Conservation (phyloP, 1,284 basidiomycete genomes). For the Cutaneotrichosporon cavernicola region DNA sequence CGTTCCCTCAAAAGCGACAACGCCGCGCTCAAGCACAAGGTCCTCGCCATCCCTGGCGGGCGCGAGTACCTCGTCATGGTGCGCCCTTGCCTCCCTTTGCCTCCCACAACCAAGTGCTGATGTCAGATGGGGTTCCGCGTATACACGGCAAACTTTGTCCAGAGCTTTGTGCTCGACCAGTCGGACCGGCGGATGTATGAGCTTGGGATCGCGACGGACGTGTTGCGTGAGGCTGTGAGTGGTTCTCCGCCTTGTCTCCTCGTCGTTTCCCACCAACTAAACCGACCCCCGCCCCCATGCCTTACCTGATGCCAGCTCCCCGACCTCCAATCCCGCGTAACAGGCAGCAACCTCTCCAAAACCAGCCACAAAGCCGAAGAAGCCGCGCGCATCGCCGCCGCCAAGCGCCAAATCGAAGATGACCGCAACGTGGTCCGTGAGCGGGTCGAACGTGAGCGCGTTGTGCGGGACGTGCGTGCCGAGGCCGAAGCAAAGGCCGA, state of each 20-base stretch:
- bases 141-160: slow-evolving; percentile 36
- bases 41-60: slow-evolving; percentile 41
- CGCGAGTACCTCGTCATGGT: slow-evolving; percentile 50
- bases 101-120: background rate
- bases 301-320: slow-evolving; percentile 27
- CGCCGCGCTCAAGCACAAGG: slow-evolving; percentile 39
- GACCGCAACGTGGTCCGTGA: slow-evolving; percentile 42
- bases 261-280: no score
- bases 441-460: slow-evolving; percentile 39
- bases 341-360: slow-evolving; percentile 15
- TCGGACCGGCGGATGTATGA: slow-evolving; percentile 39
- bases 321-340: slow-evolving; percentile 27
- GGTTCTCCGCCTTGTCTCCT: no score
- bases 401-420: slow-evolving; percentile 42
- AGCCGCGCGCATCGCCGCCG: slow-evolving; percentile 35
- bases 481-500: slow-evolving; percentile 15
- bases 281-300: background rate
- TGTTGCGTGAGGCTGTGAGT: slow-evolving; percentile 43
- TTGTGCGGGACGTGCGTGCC: slow-evolving; percentile 29
- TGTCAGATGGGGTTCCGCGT: slow-evolving; percentile 48
- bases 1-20: slow-evolving; percentile 42
- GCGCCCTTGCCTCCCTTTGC: slow-evolving; percentile 19
- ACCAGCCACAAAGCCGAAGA: slow-evolving; percentile 34
- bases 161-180: slow-evolving; percentile 36
- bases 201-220: slow-evolving; percentile 37